Conservation (phyloP, 176 grass and related monocot species). For the Areca catechu region DNA sequence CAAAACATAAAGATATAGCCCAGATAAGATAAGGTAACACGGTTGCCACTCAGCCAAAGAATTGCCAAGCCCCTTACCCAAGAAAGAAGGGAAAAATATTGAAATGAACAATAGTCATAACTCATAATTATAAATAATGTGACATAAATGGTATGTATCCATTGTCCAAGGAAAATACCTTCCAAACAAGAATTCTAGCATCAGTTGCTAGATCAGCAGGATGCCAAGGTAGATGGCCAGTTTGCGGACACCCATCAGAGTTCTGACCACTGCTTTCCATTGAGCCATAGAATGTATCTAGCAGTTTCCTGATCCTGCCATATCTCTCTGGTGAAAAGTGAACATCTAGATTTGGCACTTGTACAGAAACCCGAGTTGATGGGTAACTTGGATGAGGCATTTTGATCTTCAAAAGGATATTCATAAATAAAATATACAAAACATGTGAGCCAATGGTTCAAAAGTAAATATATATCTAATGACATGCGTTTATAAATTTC, state of each 20-base stretch:
- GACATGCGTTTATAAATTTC: too few species aligned
- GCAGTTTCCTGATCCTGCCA: slow-evolving; percentile 55
- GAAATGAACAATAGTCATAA: too few species aligned
- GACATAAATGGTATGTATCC: too few species aligned
- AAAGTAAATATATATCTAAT: too few species aligned
- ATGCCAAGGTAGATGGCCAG: slow-evolving; percentile 61
- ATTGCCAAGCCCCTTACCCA: slow-evolving; percentile 68
- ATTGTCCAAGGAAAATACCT: slow-evolving; percentile 32
- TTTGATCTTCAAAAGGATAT: slow-evolving; percentile 67
- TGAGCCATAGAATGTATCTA: slow-evolving; percentile 56
- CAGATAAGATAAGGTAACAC: slow-evolving; percentile 85
- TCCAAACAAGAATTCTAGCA: slow-evolving; percentile 97
- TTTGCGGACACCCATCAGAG: slow-evolving; percentile 24
- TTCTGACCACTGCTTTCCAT: slow-evolving; percentile 40
- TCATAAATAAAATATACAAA: neutral
- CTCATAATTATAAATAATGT: too few species aligned
- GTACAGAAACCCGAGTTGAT: slow-evolving; percentile 83
- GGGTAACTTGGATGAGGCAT: slow-evolving; percentile 84
- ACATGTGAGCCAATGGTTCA: neutral
- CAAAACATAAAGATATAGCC: slow-evolving; percentile 88
- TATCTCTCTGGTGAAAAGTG: slow-evolving; percentile 95
- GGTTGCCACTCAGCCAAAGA: slow-evolving; percentile 86
- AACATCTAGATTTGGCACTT: slow-evolving; percentile 87
- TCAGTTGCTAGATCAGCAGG: slow-evolving; percentile 73
- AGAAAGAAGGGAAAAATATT: too few species aligned